Evolutionary conservation across 1,284 basidiomycete species (phyloP).

Genomic region (Exobasidium cylindrosporum): DNA sequence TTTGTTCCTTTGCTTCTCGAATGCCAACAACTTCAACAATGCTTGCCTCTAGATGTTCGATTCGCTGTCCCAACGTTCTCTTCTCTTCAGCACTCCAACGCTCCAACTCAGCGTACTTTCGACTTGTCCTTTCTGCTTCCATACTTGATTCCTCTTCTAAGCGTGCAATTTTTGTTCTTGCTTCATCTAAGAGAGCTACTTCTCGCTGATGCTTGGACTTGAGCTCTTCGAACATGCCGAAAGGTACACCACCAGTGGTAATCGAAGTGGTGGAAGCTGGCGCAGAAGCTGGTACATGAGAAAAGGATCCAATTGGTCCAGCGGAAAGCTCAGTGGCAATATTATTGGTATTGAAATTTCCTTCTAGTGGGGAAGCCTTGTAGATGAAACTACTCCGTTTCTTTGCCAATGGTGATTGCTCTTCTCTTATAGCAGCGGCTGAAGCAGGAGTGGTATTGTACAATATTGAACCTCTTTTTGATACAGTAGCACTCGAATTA

Average conservation of each 20-base stretch:
- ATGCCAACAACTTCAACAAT: conserved; percentile 3
- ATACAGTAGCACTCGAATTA: background rate
- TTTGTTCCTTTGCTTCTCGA: conserved; percentile 7
- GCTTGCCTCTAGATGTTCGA: conserved; percentile 28
- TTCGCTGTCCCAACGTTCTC: conserved; percentile 25
- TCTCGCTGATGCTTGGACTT: conserved; percentile 36
- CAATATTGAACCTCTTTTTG: conserved; percentile 27
- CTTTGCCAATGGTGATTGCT: conserved; percentile 12
- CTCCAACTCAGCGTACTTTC: conserved; percentile 41
- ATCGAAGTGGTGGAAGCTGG: conserved; percentile 4
- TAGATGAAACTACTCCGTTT: conserved; percentile 31
- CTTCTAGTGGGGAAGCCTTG: conserved; percentile 13
- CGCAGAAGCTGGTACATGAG: background rate
- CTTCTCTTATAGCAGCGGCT: background rate
- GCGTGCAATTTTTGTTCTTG: conserved; percentile 35
- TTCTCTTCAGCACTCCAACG: conserved; percentile 39
- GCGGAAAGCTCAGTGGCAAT: background rate
- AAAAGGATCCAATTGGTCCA: background rate
- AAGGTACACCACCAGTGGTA: conserved; percentile 26
- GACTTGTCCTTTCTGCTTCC: conserved; percentile 28
- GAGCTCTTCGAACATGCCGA: conserved; percentile 38
- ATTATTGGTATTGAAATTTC: conserved; percentile 1
- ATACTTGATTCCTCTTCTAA: conserved; percentile 31
- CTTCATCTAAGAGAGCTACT: conserved; percentile 30
- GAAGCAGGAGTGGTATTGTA: conserved; percentile 20